These are phyloP conservation scores for Sedum album DNA, from an alignment of 164 flowering plant genomes.

Conservation along the genomic window DNA sequence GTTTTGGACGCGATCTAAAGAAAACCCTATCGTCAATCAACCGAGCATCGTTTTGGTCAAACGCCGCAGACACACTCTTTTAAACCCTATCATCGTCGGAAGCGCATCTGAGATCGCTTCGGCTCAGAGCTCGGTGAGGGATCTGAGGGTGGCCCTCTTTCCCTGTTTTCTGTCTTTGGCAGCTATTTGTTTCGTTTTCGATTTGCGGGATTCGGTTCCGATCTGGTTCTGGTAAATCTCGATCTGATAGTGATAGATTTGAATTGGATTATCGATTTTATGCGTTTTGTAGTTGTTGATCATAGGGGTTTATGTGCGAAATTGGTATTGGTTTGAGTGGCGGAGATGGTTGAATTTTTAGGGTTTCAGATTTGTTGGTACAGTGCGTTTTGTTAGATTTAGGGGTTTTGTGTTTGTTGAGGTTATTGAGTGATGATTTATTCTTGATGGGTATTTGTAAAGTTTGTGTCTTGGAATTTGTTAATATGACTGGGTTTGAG, in stretches of 20 bases:
- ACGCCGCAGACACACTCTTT: neutral
- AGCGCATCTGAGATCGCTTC: constrained; percentile 2
- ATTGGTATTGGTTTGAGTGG: neutral
- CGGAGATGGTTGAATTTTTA: neutral
- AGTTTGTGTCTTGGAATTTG: neutral
- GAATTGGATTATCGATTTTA: neutral
- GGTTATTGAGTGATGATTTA: neutral
- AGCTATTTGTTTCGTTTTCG: neutral
- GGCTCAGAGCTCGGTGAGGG: neutral
- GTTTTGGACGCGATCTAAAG: neutral
- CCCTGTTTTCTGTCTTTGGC: neutral
- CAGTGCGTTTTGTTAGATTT: neutral
- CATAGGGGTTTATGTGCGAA: too few relatives aligned
- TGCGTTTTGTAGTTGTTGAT: neutral
- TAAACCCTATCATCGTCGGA: constrained; percentile 6
- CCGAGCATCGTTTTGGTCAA: neutral
- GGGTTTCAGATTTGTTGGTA: neutral
- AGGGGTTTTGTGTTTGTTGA: neutral
- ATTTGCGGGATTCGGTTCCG: neutral
- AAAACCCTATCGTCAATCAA: constrained; percentile 6
- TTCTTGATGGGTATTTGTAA: neutral
- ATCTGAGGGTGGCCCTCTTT: neutral
- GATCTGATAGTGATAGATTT: neutral
- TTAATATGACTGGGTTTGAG: neutral
- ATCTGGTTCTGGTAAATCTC: constrained; percentile 1